A percentile compares a stretch with the other conserved stretches of the same genome.
phyloP scores from a whole-genome alignment of 352 stramenopile species.

The Phytopythium litorale region DNA sequence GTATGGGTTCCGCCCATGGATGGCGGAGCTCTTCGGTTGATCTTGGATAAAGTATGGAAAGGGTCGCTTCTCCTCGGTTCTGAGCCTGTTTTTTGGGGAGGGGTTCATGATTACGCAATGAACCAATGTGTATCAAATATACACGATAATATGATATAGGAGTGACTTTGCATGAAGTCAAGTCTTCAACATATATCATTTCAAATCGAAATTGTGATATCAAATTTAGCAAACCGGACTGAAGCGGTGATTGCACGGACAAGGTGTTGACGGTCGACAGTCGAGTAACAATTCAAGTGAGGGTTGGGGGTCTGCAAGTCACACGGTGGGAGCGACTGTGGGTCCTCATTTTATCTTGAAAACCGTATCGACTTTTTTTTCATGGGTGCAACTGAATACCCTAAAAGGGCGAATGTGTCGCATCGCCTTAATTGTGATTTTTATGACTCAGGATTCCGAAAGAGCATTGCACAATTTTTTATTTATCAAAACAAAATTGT shows the following conservation, averaged over 20 bases:
- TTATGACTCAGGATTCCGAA: no score
- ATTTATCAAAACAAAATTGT: neutral
- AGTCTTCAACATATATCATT: neutral
- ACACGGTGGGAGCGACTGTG: neutral
- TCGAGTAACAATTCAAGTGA: neutral
- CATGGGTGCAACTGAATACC: no score
- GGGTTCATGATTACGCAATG: neutral
- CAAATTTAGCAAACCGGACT: neutral
- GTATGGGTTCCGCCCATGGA: neutral
- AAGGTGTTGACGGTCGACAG: neutral
- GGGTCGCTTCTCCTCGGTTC: neutral
- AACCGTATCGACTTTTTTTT: neutral
- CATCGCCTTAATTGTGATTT: neutral
- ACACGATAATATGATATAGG: neutral
- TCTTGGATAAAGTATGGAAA: neutral
- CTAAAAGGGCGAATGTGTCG: neutral
- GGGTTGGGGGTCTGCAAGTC: neutral
- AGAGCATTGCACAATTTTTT: no score
- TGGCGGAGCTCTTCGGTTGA: neutral
- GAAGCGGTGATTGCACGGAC: neutral
- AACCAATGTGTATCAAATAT: neutral
- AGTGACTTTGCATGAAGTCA: neutral
- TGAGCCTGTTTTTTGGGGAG: neutral
- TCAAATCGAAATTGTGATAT: neutral
- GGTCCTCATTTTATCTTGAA: neutral